Conservation (phyloP, 2,329 filamentous ascomycete genomes). For the Pseudogymnoascus destructans region DNA sequence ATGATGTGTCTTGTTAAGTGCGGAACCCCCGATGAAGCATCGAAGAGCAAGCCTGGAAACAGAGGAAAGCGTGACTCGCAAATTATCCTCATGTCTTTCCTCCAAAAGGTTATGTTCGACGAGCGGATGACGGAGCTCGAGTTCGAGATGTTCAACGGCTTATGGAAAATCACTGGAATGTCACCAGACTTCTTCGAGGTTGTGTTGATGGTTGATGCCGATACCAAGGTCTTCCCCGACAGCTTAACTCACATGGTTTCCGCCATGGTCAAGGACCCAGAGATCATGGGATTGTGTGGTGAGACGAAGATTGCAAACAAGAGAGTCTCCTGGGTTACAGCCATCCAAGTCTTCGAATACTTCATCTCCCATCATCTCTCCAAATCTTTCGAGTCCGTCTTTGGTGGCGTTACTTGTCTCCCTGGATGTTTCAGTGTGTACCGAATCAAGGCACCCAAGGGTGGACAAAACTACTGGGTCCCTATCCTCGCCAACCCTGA, state of each 20-base stretch:
- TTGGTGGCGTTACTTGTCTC: slow-evolving; percentile 96
- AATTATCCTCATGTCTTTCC: slow-evolving; percentile 97
- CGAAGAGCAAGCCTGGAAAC: slow-evolving; percentile 81
- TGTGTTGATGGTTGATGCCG: slow-evolving; percentile 97
- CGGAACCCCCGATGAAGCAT: slow-evolving; percentile 76
- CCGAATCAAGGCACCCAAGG: slow-evolving; percentile 97
- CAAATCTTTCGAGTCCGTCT: slow-evolving; percentile 96
- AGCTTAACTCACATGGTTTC: slow-evolving; percentile 97
- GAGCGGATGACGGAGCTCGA: slow-evolving; percentile 99
- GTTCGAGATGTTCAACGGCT: slow-evolving; percentile 98
- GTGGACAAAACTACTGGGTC: slow-evolving; percentile 98
- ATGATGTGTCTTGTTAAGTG: slow-evolving; percentile 97
- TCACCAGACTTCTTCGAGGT: slow-evolving; percentile 97
- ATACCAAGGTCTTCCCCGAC: slow-evolving; percentile 98
- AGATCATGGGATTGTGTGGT: slow-evolving; percentile 97
- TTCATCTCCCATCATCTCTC: slow-evolving; percentile 96
- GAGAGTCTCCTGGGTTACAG: slow-evolving; percentile 82
- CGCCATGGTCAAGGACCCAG: slow-evolving; percentile 97
- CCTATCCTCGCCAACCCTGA: slow-evolving; percentile 97
- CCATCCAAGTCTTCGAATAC: slow-evolving; percentile 99
- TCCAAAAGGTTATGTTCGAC: slow-evolving; percentile 99
- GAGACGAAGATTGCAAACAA: slow-evolving; percentile 99
- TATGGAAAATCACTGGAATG: slow-evolving; percentile 98
- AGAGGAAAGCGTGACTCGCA: slow-evolving; percentile 98
- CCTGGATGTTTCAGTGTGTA: slow-evolving; percentile 99